Conservation (phyloP, 2,329 filamentous ascomycete species). For the Fusarium nurragi region DNA sequence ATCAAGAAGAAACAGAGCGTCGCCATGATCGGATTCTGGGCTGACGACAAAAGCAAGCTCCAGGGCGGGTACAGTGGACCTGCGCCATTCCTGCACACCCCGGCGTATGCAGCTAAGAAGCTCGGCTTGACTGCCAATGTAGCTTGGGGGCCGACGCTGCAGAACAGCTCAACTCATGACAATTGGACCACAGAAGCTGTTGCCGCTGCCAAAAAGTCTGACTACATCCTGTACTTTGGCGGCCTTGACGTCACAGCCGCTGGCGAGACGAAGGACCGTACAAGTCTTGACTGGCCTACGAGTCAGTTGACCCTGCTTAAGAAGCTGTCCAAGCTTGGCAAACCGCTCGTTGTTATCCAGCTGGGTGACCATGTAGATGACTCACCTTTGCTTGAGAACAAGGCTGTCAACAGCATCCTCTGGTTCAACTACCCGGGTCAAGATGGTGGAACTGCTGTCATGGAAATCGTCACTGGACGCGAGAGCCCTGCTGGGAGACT, state of each 20-base stretch:
- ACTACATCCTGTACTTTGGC: conserved; percentile 6
- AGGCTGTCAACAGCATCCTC: conserved; percentile 12
- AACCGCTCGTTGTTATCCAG: neutral
- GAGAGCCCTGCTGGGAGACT: conserved; percentile 1
- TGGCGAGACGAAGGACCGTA: neutral
- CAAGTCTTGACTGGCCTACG: conserved; percentile 2
- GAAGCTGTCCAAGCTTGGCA: neutral
- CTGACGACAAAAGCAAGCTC: neutral
- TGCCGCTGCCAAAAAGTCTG: neutral
- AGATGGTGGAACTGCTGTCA: conserved; percentile 2
- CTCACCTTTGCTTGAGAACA: neutral
- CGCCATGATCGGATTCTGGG: neutral
- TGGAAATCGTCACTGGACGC: neutral
- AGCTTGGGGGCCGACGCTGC: neutral
- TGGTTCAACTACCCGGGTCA: conserved; percentile 17
- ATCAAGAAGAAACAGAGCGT: conserved; percentile 1
- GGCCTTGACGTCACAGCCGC: conserved; percentile 8
- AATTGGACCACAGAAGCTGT: conserved; percentile 10
- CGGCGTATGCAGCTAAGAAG: neutral
- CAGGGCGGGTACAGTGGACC: neutral
- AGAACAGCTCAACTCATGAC: neutral
- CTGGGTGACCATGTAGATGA: conserved; percentile 1
- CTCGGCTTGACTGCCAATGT: neutral
- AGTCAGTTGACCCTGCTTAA: neutral
- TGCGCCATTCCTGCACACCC: neutral